Evolutionary conservation across 495 filamentous ascomycete genomes (phyloP), one percentile per base, ranked within the genome.

Genomic region (Penicillium verhagenii): DNA sequence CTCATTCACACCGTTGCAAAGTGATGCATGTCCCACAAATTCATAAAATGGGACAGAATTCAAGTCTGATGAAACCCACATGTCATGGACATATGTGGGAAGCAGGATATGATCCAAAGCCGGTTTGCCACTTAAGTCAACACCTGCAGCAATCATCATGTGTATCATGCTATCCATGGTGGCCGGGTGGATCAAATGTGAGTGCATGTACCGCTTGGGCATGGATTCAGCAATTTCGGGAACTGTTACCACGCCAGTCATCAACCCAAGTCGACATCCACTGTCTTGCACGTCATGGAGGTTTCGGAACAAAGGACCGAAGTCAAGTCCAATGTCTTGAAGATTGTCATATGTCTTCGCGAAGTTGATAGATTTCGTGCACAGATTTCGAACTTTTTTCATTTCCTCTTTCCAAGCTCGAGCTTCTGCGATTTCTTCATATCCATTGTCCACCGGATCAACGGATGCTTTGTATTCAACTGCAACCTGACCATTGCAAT

Each of bases 81-180:
- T 60, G 11, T 70, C 63, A 5, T 55, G 58, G 26, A 70, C 60
- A 20, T 57, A 69, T 5, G 61, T 64, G 14, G 67, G 67, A 2
- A 70, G 28, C 24, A 54, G 54, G 25, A 66, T 56, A 20, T 42
- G 42, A 14, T 65, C 56, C 2, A 70, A 51, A 20, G 47, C 58
- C 4, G 54, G 26, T 10, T 56, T 54, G 2, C 66, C 58, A 3
- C 56, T 67, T 11, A 59, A 42, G 35, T 70, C 63, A 16, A 70
- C 56, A 6, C 61, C 50, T 1, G 63, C 58, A 4, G 60, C 55
- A 25, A 67, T 64, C 52, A 63, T 31, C 61, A 69, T 53, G 39
- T 76, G 73, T 6, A 73, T 60, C 56, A 71, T 68, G 37, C 65
- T 69, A 21, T 76, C 73, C 63, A 76, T 66, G 2, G 65, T 68